A percentile compares a stretch with the other conserved stretches of the same genome.
Conservation (phyloP, 1,139 yeast genomes). For the Meyerozyma carpophila region DNA sequence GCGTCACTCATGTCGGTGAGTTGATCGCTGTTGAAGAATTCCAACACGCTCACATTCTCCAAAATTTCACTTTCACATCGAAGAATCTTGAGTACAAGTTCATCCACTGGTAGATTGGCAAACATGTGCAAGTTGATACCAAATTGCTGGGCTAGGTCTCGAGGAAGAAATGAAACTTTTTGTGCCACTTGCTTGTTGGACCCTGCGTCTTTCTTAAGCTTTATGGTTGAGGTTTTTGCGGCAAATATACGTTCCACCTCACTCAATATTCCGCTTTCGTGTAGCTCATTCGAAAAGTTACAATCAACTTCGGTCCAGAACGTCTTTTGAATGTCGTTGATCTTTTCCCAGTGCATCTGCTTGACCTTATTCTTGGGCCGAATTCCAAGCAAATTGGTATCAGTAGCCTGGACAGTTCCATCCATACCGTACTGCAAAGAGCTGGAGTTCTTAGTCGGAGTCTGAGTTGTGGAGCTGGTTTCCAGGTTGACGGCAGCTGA, state of each 20-base stretch:
- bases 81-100: constrained; percentile 59
- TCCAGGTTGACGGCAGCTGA: constrained; percentile 10
- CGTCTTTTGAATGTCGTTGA: constrained; percentile 65
- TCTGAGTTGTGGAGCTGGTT: constrained; percentile 5
- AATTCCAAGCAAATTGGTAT: constrained; percentile 9
- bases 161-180: constrained; percentile 59
- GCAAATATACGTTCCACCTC: constrained; percentile 80
- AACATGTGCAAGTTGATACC: constrained; percentile 89
- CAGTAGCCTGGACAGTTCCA: background rate
- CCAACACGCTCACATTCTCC: constrained; percentile 66
- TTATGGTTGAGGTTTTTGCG: constrained; percentile 49
- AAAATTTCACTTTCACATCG: constrained; percentile 69
- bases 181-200: constrained; percentile 11
- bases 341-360: constrained; percentile 94
- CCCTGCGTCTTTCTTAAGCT: constrained; percentile 29
- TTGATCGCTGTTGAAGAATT: constrained; percentile 73
- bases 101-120: constrained; percentile 55
- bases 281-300: constrained; percentile 47
- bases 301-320: constrained; percentile 70
- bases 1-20: constrained; percentile 68
- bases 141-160: constrained; percentile 80
- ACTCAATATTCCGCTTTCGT: constrained; percentile 65
- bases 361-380: constrained; percentile 67
- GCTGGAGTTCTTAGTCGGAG: constrained; percentile 2
- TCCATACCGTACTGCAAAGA: background rate